Evolutionary conservation across 768 basidiomycete species (phyloP).

Genomic region (Scleroderma citrinum): DNA sequence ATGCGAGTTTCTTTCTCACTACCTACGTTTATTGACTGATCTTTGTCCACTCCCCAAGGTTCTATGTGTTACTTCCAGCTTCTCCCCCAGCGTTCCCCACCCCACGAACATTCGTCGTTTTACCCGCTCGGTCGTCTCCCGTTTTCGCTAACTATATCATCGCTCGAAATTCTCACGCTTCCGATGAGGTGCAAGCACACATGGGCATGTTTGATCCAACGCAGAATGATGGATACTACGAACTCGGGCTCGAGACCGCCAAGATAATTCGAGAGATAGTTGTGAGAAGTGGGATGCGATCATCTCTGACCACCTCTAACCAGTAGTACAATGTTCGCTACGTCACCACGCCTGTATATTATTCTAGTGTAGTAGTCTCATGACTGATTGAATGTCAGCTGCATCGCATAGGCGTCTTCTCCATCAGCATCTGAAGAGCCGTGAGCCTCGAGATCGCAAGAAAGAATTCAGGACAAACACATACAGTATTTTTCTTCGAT

Average conservation of each 20-base stretch:
- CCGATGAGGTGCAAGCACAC: conserved; percentile 81
- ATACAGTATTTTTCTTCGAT: conserved; percentile 90
- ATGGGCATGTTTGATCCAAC: conserved; percentile 80
- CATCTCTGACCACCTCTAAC: not conserved
- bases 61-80: conserved; percentile 75
- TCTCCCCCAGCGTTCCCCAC: conserved; percentile 49
- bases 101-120: conserved; percentile 70
- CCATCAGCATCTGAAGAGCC: conserved; percentile 75
- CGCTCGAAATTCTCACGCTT: conserved; percentile 57
- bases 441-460: conserved; percentile 8
- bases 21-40: not conserved
- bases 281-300: conserved; percentile 8
- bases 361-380: not conserved
- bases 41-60: conserved; percentile 39
- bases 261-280: conserved; percentile 57
- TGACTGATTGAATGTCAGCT: conserved; percentile 47
- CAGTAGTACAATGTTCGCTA: conserved; percentile 5
- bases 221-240: conserved; percentile 88
- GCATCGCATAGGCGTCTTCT: conserved; percentile 93
- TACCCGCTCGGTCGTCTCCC: conserved; percentile 51
- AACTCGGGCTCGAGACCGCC: conserved; percentile 66
- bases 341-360: conserved; percentile 1
- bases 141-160: conserved; percentile 53
- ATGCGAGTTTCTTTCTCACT: conserved; percentile 46
- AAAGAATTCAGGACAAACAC: conserved; percentile 30